These are phyloP conservation scores for Kazachstania sp. DNA, from an alignment of 1,139 yeast species.

Conservation along the genomic window DNA sequence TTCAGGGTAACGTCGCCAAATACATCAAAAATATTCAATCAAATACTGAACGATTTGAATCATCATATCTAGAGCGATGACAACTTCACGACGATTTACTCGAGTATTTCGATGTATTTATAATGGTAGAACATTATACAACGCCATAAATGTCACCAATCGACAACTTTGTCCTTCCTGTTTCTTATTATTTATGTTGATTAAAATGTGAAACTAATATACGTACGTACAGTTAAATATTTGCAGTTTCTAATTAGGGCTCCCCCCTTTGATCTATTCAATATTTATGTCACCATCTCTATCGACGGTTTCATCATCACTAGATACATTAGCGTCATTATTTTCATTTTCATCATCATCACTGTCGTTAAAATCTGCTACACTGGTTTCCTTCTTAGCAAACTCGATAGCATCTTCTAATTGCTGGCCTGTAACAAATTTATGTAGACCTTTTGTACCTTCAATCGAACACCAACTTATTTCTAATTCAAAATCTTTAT, in stretches of 20 bases:
- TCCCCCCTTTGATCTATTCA: neutral
- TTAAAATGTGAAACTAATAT: too few relatives aligned
- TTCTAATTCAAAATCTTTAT: conserved; percentile 93
- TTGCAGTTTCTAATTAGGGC: neutral
- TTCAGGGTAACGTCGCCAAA: too few relatives aligned
- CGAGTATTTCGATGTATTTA: too few relatives aligned
- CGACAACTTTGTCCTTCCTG: too few relatives aligned
- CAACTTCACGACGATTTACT: too few relatives aligned
- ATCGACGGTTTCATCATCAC: conserved; percentile 11
- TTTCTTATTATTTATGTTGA: too few relatives aligned
- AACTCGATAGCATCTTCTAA: conserved; percentile 72
- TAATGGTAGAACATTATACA: too few relatives aligned
- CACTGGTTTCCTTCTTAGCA: conserved; percentile 79
- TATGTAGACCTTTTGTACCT: conserved; percentile 77
- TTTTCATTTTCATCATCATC: conserved; percentile 25
- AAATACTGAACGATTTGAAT: too few relatives aligned
- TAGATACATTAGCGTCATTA: conserved; percentile 5
- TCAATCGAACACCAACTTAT: conserved; percentile 75
- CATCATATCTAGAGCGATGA: too few relatives aligned
- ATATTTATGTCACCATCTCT: conserved; percentile 16
- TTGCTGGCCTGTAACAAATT: conserved; percentile 67
- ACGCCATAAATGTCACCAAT: too few relatives aligned
- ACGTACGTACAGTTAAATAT: too few relatives aligned
- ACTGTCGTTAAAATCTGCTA: conserved; percentile 31
- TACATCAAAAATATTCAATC: too few relatives aligned